These are phyloP conservation scores for Xanthoconium separans DNA, from an alignment of 1,284 basidiomycete genomes.

Conservation along the genomic window DNA sequence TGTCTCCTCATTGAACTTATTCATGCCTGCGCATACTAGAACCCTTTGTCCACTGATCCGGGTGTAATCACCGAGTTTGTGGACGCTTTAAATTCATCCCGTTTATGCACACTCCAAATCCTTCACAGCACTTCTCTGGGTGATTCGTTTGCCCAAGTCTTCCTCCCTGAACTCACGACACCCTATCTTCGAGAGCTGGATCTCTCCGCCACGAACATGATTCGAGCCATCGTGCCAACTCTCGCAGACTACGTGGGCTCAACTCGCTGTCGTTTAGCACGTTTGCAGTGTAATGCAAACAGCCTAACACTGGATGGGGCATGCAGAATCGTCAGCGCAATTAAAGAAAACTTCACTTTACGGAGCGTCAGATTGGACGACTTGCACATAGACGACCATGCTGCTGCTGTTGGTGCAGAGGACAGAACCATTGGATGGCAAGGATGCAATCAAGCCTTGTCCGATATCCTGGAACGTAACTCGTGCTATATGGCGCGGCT, in stretches of 20 bases:
- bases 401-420: conserved; percentile 5
- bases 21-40: conserved; percentile 16
- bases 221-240: conserved; percentile 40
- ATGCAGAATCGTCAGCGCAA: conserved; percentile 42
- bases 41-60: conserved; percentile 26
- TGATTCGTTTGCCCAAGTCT: conserved; percentile 50
- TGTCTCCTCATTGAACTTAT: conserved; percentile 9
- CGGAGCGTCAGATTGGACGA: conserved; percentile 51
- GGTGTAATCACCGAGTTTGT: conserved; percentile 32
- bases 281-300: conserved; percentile 33
- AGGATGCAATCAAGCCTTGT: conserved; percentile 34
- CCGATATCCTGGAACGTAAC: conserved; percentile 40
- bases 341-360: conserved; percentile 50
- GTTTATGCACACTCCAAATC: conserved; percentile 30
- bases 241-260: conserved; percentile 55
- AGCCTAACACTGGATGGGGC: conserved; percentile 36
- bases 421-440: conserved; percentile 37
- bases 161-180: conserved; percentile 48
- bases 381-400: conserved; percentile 26
- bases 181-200: conserved; percentile 53
- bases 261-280: conserved; percentile 30
- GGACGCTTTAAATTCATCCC: conserved; percentile 30
- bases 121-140: conserved; percentile 31
- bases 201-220: conserved; percentile 53
- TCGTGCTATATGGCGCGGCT: conserved; percentile 37